Base-by-base conservation (phyloP, 768 basidiomycete genomes). In the Tubosaeta sp. region DNA sequence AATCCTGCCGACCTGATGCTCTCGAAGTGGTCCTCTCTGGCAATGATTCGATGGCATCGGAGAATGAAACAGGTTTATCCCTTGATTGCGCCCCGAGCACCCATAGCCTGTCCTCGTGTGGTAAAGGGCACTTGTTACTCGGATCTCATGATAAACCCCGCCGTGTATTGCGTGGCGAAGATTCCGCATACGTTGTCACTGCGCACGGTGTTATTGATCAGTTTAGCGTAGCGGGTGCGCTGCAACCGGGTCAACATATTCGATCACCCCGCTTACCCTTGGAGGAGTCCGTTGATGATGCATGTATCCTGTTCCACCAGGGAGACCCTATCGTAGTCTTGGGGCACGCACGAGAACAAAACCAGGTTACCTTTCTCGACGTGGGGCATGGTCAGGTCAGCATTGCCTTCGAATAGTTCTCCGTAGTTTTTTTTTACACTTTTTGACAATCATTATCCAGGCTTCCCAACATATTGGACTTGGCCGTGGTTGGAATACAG, bases 281-380 rank as follows among this genome's bases (percentile, higher is more conserved):
- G 1, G 63, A 65, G 53, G 75, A 71, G 31, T 57, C 58, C 19
- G 62, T 80, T 22, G 74, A 78, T 29, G 79, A 77, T 52, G 72
- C 73, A 6, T 79, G 76, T 51, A 44, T 75, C 8, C 39, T 77
- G 32, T 48, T 49, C 6, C 52, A 59, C 25, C 60, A 63, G 7
- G 58, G 63, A 47, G 59, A 59, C 3, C 51, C 63, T 26, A 25
- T 70, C 27, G 45, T 71, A 11, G 52, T 75, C n/a, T 64, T 77
- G 0, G 75, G 69, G 7, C 76, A 76, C 52, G 66, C 64, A 11
- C 68, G 75, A 33, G 70, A 73, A 46, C 62, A 64, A 45, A 52
- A 65, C 33, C 74, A 74, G 50, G 55, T 74, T 16, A 61, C 69
- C 32, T 49, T 66, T 11, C 46, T 68, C 46, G 51, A 50, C 27